These are phyloP conservation scores for Candida maesae DNA, from an alignment of 805 yeast species.

Conservation along the genomic window DNA sequence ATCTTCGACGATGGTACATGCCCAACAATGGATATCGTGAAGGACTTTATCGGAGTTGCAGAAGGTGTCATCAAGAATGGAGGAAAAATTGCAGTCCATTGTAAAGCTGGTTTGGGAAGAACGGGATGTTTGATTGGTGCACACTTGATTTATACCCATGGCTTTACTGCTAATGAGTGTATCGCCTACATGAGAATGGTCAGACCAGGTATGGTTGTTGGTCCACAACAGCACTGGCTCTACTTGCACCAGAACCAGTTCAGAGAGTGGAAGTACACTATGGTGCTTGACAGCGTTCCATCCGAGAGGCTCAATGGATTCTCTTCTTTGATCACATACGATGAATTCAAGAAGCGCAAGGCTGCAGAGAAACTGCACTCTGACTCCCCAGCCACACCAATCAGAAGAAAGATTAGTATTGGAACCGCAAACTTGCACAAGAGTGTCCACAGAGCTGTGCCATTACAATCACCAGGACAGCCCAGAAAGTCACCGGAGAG, in stretches of 20 bases:
- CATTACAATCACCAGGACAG: constrained; percentile 93
- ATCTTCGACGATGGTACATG: constrained; percentile 98
- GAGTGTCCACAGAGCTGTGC: constrained; percentile 74
- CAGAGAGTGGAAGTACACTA: constrained; percentile 93
- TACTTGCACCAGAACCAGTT: constrained; percentile 94
- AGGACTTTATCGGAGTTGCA: constrained; percentile 91
- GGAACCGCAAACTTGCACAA: constrained; percentile 64
- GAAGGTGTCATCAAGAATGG: constrained; percentile 82
- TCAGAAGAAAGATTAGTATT: constrained; percentile 63
- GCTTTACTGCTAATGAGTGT: constrained; percentile 95
- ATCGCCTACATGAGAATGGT: constrained; percentile 95
- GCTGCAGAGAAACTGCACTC: constrained; percentile 24
- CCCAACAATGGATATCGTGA: constrained; percentile 91
- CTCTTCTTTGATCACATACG: constrained; percentile 57
- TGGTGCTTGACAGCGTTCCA: constrained; percentile 70
- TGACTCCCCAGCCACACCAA: constrained; percentile 64
- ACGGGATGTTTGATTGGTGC: constrained; percentile 98
- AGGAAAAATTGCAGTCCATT: constrained; percentile 97
- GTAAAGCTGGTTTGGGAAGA: constrained; percentile 97
- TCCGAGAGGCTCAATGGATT: constrained; percentile 66
- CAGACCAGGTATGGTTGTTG: constrained; percentile 99
- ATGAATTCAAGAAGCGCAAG: constrained; percentile 54
- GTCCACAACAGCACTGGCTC: constrained; percentile 99
- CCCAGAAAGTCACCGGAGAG: constrained; percentile 66
- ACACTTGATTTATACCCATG: constrained; percentile 91